Percentiles rank a stretch among this genome's conserved stretches.
Evolutionary conservation across 345 rosid genomes (phyloP).

Genomic region (Rhodamnia argentea): DNA sequence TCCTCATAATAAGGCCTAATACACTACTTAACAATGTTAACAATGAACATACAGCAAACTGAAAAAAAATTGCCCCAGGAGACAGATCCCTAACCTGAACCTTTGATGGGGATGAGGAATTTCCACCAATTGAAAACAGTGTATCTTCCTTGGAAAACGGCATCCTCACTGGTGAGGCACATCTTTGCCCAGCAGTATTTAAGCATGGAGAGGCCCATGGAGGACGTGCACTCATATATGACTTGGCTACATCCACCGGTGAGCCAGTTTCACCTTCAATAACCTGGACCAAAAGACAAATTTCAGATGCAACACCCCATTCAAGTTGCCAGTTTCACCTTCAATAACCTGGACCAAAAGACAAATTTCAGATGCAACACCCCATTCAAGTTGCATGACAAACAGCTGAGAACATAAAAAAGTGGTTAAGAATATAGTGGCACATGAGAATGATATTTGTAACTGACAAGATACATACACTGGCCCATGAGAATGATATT

Average conservation of each 20-base stretch:
- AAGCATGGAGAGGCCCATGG: slow-evolving; percentile 66
- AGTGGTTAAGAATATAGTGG: not conserved
- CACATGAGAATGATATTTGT: not conserved
- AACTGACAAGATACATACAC: not conserved
- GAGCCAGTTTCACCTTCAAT: slow-evolving; percentile 51
- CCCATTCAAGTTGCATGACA: not conserved
- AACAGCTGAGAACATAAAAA: not conserved
- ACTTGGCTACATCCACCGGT: slow-evolving; percentile 76
- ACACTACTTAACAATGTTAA: not conserved
- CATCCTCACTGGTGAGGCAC: slow-evolving; percentile 32
- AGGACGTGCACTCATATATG: slow-evolving; percentile 61
- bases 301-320: not conserved
- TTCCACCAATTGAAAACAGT: slow-evolving; percentile 31
- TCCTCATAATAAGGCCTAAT: not conserved
- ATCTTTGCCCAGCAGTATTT: slow-evolving; percentile 20
- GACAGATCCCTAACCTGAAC: slow-evolving; percentile 14
- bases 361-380: not conserved
- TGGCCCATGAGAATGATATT: not conserved
- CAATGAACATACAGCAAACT: not conserved
- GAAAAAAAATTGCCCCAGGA: not conserved
- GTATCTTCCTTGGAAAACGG: slow-evolving; percentile 43
- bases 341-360: slow-evolving; percentile 33
- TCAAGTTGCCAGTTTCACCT: slow-evolving; percentile 17
- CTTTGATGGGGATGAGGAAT: slow-evolving; percentile 41
- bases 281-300: slow-evolving; percentile 24